phyloP scores from a whole-genome alignment of 192 early-diverging fungal genomes.

The Borealophlyctis nickersoniae region DNA sequence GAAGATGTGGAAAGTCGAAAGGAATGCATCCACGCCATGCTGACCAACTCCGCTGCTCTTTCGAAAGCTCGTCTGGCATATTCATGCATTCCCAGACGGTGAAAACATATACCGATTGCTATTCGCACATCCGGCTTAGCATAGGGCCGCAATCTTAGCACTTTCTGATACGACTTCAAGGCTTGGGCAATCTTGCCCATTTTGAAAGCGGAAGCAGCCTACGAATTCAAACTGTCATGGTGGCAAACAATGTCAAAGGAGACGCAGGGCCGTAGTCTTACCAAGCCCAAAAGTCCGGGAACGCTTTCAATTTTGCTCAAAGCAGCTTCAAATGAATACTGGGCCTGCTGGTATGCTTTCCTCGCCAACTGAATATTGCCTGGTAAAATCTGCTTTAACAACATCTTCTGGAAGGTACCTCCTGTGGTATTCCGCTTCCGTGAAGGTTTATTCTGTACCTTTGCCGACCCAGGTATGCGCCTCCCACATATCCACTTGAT shows the following conservation, averaged over 20 bases:
- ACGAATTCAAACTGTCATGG: constrained; percentile 1
- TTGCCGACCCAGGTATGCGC: constrained; percentile 71
- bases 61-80: constrained; percentile 71
- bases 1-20: constrained; percentile 2
- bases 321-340: constrained; percentile 48
- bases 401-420: constrained; percentile 2
- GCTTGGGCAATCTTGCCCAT: constrained; percentile 64
- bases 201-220: constrained; percentile 59
- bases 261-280: too few species aligned
- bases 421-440: too few species aligned
- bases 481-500: constrained; percentile 66
- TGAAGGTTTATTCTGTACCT: constrained; percentile 40
- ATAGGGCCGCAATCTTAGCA: constrained; percentile 59
- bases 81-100: constrained; percentile 62
- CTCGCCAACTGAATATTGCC: constrained; percentile 55
- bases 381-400: constrained; percentile 20
- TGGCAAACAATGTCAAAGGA: too few species aligned
- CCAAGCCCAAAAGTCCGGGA: too few species aligned
- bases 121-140: constrained; percentile 70
- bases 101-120: constrained; percentile 84
- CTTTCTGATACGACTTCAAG: constrained; percentile 72
- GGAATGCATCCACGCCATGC: neutral
- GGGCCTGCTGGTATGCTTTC: constrained; percentile 54
- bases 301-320: too few species aligned
- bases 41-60: constrained; percentile 64